These are phyloP conservation scores for Clavaria fumosa DNA, from an alignment of 768 basidiomycete species.

Conservation along the genomic window DNA sequence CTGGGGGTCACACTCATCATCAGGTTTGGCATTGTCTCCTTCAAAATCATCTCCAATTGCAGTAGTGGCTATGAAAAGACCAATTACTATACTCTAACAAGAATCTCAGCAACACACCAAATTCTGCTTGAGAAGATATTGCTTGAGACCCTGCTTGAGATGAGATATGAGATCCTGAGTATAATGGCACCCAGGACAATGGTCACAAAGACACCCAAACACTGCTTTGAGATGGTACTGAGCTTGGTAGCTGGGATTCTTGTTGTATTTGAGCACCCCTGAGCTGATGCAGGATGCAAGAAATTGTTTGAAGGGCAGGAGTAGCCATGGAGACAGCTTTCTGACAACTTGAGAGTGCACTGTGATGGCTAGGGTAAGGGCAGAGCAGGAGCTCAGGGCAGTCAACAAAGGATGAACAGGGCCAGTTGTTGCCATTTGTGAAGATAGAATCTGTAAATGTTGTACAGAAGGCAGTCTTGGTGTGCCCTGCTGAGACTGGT, in stretches of 20 bases:
- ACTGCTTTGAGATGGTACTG: no score
- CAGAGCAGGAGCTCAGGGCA: background rate
- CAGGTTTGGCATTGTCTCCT: background rate
- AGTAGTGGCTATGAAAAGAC: background rate
- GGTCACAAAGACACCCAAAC: no score
- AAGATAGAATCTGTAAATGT: background rate
- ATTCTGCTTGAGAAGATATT: conserved; percentile 1
- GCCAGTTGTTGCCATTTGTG: background rate
- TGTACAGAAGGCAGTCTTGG: background rate
- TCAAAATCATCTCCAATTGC: background rate
- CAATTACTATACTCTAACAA: background rate
- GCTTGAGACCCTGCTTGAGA: background rate
- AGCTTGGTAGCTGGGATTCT: no score
- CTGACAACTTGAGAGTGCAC: background rate
- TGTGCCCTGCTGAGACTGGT: background rate
- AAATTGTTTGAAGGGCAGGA: background rate
- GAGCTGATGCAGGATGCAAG: no score
- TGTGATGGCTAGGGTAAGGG: background rate
- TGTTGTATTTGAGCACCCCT: no score
- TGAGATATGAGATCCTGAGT: no score
- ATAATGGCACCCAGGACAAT: no score
- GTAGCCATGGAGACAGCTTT: background rate
- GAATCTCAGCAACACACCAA: background rate
- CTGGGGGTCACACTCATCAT: background rate
- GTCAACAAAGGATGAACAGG: background rate